phyloP scores from a whole-genome alignment of 345 rosid species.

The Hypericum perforatum region DNA sequence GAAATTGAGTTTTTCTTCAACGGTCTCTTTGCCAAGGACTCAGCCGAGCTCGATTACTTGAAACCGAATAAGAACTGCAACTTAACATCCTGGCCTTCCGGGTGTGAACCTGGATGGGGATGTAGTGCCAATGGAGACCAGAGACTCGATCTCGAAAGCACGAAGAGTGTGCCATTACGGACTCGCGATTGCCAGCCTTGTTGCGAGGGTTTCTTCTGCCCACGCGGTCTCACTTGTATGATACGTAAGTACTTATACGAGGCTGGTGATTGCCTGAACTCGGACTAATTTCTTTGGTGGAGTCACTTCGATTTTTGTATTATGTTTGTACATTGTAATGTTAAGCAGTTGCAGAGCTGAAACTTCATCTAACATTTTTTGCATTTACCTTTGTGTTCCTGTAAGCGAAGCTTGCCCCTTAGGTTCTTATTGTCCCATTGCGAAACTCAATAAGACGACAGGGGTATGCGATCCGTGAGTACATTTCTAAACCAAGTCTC shows the following conservation, averaged over 20 bases:
- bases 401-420: slow-evolving; percentile 64
- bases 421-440: slow-evolving; percentile 78
- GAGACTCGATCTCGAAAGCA: slow-evolving; percentile 35
- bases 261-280: not conserved
- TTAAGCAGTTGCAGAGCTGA: not conserved
- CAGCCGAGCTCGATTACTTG: slow-evolving; percentile 26
- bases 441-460: slow-evolving; percentile 57
- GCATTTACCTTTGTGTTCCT: slow-evolving; percentile 9
- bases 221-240: slow-evolving; percentile 90
- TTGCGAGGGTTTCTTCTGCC: slow-evolving; percentile 97
- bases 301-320: not conserved
- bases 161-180: slow-evolving; percentile 43
- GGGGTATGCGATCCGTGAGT: slow-evolving; percentile 86
- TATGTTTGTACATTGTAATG: too few relatives aligned
- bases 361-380: not conserved
- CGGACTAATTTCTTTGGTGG: not conserved
- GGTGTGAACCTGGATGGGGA: slow-evolving; percentile 96
- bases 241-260: slow-evolving; percentile 48
- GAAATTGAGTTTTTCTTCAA: slow-evolving; percentile 65
- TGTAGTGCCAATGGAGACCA: slow-evolving; percentile 34
- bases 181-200: slow-evolving; percentile 66
- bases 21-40: slow-evolving; percentile 31
- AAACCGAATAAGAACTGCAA: slow-evolving; percentile 71
- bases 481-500: slow-evolving; percentile 2
- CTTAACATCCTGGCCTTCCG: slow-evolving; percentile 56